phyloP scores from a whole-genome alignment of 805 yeast species.

The Jamesozyma rosinii region DNA sequence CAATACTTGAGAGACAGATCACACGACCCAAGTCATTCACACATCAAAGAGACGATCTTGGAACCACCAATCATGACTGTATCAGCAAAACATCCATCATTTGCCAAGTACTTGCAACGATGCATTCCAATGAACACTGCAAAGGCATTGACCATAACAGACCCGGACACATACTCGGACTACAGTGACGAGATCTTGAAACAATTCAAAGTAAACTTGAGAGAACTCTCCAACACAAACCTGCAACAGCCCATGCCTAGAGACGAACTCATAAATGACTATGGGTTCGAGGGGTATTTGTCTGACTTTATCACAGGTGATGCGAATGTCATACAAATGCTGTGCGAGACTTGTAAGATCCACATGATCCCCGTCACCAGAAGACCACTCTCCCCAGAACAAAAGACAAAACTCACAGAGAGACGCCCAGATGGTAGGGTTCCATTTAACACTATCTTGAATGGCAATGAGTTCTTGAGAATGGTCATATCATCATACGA shows the following conservation, averaged over 20 bases:
- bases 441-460: conserved; percentile 48
- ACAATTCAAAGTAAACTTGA: conserved; percentile 44
- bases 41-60: conserved; percentile 37
- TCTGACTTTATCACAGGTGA: conserved; percentile 71
- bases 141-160: conserved; percentile 54
- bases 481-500: conserved; percentile 59
- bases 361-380: conserved; percentile 56
- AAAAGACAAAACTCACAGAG: conserved; percentile 33
- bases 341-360: conserved; percentile 45
- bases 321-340: conserved; percentile 56
- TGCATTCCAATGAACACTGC: conserved; percentile 46
- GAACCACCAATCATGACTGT: conserved; percentile 73
- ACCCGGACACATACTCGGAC: conserved; percentile 39
- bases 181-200: conserved; percentile 39
- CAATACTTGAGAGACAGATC: conserved; percentile 26
- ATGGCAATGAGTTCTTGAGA: conserved; percentile 45
- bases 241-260: conserved; percentile 20
- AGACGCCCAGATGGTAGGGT: conserved; percentile 33
- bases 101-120: conserved; percentile 49
- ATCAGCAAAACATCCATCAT: conserved; percentile 39
- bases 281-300: conserved; percentile 77
- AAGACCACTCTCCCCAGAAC: conserved; percentile 35
- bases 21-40: not conserved
- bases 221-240: conserved; percentile 33
- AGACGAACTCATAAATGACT: conserved; percentile 30